Percentiles rank a stretch among this genome's conserved stretches.
Evolutionary conservation across 331 rosid genomes (phyloP).

Genomic region (Stylosanthes scabra): DNA sequence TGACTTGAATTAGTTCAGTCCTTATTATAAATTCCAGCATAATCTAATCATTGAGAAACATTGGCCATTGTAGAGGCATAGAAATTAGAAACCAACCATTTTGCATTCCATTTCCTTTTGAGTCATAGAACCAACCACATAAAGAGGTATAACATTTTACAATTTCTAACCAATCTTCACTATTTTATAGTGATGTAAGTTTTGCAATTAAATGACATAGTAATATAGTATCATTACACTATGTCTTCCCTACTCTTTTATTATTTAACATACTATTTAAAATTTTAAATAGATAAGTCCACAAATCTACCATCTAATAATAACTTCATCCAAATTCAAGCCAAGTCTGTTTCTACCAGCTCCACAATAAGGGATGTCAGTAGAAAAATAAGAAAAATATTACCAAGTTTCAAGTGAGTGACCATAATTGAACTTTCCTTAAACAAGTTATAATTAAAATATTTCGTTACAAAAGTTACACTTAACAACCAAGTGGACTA

Average conservation of each 20-base stretch:
- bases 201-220: not conserved
- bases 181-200: not conserved
- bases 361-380: not conserved
- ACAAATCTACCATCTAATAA: not conserved
- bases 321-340: not conserved
- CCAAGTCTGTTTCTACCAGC: too few relatives aligned
- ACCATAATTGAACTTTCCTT: not conserved
- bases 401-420: not conserved
- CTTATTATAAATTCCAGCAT: too few relatives aligned
- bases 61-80: not conserved
- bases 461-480: conserved; percentile 32
- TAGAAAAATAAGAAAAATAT: not conserved
- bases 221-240: too few relatives aligned
- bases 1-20: too few relatives aligned
- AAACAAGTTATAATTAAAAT: not conserved
- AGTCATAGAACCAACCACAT: not conserved
- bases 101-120: too few relatives aligned
- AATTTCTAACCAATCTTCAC: not conserved
- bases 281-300: too few relatives aligned
- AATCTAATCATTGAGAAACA: not conserved
- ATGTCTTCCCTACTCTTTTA: too few relatives aligned
- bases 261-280: too few relatives aligned
- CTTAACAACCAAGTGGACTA: conserved; percentile 22
- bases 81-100: too few relatives aligned
- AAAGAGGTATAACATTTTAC: not conserved